Evolutionary conservation across 2,329 filamentous ascomycete genomes (phyloP).

Genomic region (Neonectria coccinea): DNA sequence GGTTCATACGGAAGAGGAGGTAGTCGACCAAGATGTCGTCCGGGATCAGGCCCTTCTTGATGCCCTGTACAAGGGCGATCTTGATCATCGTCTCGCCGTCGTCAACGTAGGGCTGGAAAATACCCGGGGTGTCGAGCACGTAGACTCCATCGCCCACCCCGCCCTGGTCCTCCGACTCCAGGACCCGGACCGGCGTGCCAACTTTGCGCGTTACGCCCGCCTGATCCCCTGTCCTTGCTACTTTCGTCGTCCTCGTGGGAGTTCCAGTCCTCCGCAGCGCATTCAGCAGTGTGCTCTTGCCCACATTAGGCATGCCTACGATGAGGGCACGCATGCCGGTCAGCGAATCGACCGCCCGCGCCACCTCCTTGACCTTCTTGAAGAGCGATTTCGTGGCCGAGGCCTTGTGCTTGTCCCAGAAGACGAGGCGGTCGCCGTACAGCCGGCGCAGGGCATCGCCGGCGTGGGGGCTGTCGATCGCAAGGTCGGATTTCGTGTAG

Average conservation of each 20-base stretch:
- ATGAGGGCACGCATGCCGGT: conserved; percentile 87
- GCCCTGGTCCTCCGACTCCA: conserved; percentile 56
- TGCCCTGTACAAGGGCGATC: conserved; percentile 88
- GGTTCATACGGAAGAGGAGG: conserved; percentile 86
- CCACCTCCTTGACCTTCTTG: conserved; percentile 49
- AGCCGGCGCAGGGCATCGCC: conserved; percentile 48
- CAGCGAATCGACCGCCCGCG: conserved; percentile 63
- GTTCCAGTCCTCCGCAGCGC: conserved; percentile 77
- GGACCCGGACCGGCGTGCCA: conserved; percentile 83
- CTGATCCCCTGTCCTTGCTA: conserved; percentile 84
- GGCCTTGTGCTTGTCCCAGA: conserved; percentile 57
- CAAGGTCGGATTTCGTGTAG: conserved; percentile 91
- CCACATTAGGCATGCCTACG: conserved; percentile 98
- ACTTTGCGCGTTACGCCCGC: conserved; percentile 93
- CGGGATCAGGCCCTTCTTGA: conserved; percentile 88
- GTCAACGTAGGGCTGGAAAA: conserved; percentile 92
- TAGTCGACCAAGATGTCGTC: conserved; percentile 88
- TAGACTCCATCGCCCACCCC: conserved; percentile 75
- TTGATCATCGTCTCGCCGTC: conserved; percentile 93
- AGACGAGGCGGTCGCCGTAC: conserved; percentile 53
- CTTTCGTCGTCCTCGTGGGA: conserved; percentile 66
- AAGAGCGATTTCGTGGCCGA: conserved; percentile 55
- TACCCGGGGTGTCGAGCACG: conserved; percentile 90
- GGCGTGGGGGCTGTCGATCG: conserved; percentile 52
- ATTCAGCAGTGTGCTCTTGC: conserved; percentile 96